Base-by-base conservation (phyloP, 805 yeast genomes). In the Monosporozyma aerobia region DNA sequence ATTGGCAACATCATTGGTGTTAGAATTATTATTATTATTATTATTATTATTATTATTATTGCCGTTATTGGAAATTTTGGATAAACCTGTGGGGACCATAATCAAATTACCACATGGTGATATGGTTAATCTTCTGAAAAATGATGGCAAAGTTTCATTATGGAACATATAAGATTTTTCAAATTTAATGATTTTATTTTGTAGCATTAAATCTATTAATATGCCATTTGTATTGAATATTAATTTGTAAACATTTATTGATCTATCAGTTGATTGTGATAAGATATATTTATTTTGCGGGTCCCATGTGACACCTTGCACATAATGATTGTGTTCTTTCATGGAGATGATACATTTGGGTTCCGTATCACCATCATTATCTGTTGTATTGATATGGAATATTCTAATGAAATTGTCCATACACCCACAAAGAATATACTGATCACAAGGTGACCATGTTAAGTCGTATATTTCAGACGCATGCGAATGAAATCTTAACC, bases 231-330 rank as follows among this genome's bases (percentile, higher is more conserved):
- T 11, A 16, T 48, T 44, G 23, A 57, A 62, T 9, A 57, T 48
- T 16, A 64, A 54, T 37, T 61, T 60, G 65, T 87, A 87, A n/a
- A 94, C 72, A 57, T 81, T 82, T 11, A 92, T 83, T 2, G 88
- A 76, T 54, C 96, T 72, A 69, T 94, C 99, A 11, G 97, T 95
- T 27, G 94, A 82, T 66, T 90, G 97, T 6, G 96, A 85, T 0
- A 90, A 88, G 5, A 94, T 68, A 58, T 69, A 88, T 65, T 85
- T 80, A 56, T 85, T 82, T 51, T 73, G 64, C 7, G 99, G 99
- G 65, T 94, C 99, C 98, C 98, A 94, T 0, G 85, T 75, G 5
- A 94, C 92, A 2, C 99, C 99, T 69, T 94, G 99, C 2, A 94
- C 95, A 60, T 88, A 92, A 67, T 90, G 96, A 47, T 74, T 73